A percentile compares a stretch with the other conserved stretches of the same genome.
Evolutionary conservation across 139 green algal species (phyloP).

Genomic region (Chlorella ohadii): DNA sequence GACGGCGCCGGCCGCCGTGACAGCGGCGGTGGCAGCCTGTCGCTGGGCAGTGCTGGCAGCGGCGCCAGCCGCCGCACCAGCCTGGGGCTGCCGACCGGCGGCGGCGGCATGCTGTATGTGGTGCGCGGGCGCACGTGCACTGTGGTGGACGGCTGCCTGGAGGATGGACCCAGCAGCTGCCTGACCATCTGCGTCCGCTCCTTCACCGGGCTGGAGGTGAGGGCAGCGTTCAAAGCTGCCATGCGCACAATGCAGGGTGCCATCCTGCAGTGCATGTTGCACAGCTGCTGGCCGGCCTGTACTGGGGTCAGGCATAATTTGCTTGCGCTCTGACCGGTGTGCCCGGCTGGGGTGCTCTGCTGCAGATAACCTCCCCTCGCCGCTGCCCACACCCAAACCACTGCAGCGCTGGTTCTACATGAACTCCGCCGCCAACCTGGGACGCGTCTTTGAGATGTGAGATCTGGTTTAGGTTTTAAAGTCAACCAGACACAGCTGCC

Average conservation of each 20-base stretch:
- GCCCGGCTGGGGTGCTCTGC: too few relatives aligned
- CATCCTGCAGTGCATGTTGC: too few relatives aligned
- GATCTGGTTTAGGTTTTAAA: too few relatives aligned
- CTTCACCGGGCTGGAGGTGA: slow-evolving; percentile 30
- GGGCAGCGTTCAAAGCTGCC: too few relatives aligned
- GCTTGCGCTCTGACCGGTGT: too few relatives aligned
- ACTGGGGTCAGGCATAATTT: too few relatives aligned
- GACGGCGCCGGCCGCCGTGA: background rate
- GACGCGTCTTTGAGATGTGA: slow-evolving; percentile 27
- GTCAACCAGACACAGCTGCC: too few relatives aligned
- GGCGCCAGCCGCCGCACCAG: background rate
- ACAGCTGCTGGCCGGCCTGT: too few relatives aligned
- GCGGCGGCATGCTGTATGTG: background rate
- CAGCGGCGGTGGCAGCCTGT: background rate
- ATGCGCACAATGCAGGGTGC: too few relatives aligned
- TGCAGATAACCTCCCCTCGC: too few relatives aligned
- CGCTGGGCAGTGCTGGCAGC: background rate
- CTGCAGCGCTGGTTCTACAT: slow-evolving; percentile 33
- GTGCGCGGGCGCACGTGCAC: slow-evolving; percentile 14
- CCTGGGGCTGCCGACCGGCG: background rate
- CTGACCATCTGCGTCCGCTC: slow-evolving; percentile 18
- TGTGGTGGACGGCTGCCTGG: slow-evolving; percentile 26
- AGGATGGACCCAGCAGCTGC: background rate
- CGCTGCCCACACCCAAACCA: background rate
- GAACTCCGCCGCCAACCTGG: background rate